Conservation (phyloP, 2,329 filamentous ascomycete genomes). For the Passalora sequoiae region DNA sequence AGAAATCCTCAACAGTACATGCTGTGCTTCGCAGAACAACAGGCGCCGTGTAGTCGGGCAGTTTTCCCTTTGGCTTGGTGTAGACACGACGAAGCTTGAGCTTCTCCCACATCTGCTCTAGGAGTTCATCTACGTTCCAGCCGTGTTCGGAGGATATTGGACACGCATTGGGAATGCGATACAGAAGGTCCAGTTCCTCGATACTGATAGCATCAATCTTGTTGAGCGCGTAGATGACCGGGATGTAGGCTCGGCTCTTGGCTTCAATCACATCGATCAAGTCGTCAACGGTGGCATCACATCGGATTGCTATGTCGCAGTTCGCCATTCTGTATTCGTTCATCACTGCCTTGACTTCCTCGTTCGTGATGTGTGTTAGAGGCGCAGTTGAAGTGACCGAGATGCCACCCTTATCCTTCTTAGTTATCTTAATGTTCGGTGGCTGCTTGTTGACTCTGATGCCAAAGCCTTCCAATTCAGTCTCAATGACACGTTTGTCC, state of each 20-base stretch:
- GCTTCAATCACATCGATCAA: slow-evolving; percentile 94
- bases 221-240: slow-evolving; percentile 98
- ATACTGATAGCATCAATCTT: slow-evolving; percentile 99
- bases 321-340: slow-evolving; percentile 94
- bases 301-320: slow-evolving; percentile 94
- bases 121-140: slow-evolving; percentile 95
- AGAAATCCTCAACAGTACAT: slow-evolving; percentile 96
- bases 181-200: slow-evolving; percentile 91
- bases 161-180: slow-evolving; percentile 93
- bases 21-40: slow-evolving; percentile 79
- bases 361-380: slow-evolving; percentile 84
- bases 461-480: slow-evolving; percentile 92
- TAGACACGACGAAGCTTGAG: slow-evolving; percentile 87
- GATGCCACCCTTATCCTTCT: slow-evolving; percentile 98
- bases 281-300: slow-evolving; percentile 95
- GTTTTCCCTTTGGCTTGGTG: slow-evolving; percentile 93
- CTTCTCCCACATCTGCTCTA: slow-evolving; percentile 99
- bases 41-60: slow-evolving; percentile 86
- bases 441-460: slow-evolving; percentile 96
- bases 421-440: slow-evolving; percentile 98
- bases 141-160: slow-evolving; percentile 93
- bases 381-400: slow-evolving; percentile 94
- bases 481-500: slow-evolving; percentile 93
- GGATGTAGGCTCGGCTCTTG: slow-evolving; percentile 91
- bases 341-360: slow-evolving; percentile 98